These are phyloP conservation scores for Globisporangium cederbergense DNA, from an alignment of 352 stramenopile genomes.

Conservation along the genomic window DNA sequence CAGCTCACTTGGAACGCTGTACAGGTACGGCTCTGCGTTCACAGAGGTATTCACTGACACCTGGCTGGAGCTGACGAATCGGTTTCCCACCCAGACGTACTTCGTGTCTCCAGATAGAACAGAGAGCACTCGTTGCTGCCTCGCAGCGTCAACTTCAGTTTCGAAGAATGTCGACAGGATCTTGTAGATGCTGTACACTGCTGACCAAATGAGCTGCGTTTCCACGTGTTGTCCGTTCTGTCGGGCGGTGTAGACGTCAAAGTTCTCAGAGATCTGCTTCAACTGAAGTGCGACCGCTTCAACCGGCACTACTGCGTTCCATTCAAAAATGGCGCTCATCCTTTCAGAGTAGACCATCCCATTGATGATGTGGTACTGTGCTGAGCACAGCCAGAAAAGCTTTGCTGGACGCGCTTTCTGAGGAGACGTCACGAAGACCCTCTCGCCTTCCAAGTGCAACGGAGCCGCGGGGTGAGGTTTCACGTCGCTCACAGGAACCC, in stretches of 20 bases:
- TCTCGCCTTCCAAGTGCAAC: constrained; percentile 33
- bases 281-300: constrained; percentile 49
- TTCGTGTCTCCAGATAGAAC: constrained; percentile 38
- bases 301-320: constrained; percentile 33
- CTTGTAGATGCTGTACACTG: constrained; percentile 61
- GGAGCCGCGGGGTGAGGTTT: constrained; percentile 35
- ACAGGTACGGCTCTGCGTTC: constrained; percentile 67
- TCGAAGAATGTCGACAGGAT: constrained; percentile 58
- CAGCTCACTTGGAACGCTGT: constrained; percentile 54
- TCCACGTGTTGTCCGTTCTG: constrained; percentile 16
- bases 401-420: constrained; percentile 36
- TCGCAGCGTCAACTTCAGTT: constrained; percentile 22
- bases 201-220: constrained; percentile 41
- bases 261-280: constrained; percentile 42
- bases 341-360: constrained; percentile 35
- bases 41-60: constrained; percentile 46
- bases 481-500: constrained; percentile 48
- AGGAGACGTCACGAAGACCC: constrained; percentile 44
- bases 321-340: constrained; percentile 41
- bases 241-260: constrained; percentile 15
- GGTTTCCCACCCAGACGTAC: constrained; percentile 61
- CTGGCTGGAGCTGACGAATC: constrained; percentile 48
- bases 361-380: constrained; percentile 60
- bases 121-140: constrained; percentile 26
- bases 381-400: constrained; percentile 56